These are phyloP conservation scores for Stentor coeruleus DNA, from an alignment of 73 alveolate species.

Conservation along the genomic window DNA sequence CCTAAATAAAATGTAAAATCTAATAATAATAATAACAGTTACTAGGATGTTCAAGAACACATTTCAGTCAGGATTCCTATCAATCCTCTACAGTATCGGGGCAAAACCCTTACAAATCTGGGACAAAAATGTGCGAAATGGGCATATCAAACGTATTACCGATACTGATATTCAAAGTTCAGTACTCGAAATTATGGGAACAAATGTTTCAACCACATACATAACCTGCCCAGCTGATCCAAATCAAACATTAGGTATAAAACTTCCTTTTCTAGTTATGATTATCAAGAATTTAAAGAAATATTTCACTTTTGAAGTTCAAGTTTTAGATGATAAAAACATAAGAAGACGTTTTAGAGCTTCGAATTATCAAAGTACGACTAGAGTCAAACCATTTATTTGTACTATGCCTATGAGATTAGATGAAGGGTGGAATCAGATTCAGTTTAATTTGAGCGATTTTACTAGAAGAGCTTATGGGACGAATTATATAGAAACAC, in stretches of 20 bases:
- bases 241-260: constrained; percentile 82
- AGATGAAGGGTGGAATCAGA: constrained; percentile 94
- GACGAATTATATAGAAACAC: constrained; percentile 81
- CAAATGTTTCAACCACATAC: constrained; percentile 81
- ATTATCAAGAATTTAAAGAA: constrained; percentile 80
- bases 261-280: constrained; percentile 86
- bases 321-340: constrained; percentile 86
- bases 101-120: constrained; percentile 84
- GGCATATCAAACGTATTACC: constrained; percentile 85
- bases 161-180: constrained; percentile 84
- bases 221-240: constrained; percentile 76
- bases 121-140: constrained; percentile 79
- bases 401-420: constrained; percentile 93
- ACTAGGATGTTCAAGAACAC: constrained; percentile 87
- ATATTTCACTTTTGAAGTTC: constrained; percentile 88
- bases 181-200: constrained; percentile 86
- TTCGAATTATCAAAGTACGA: constrained; percentile 79
- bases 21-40: too few relatives aligned
- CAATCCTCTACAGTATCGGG: constrained; percentile 79
- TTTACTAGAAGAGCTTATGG: constrained; percentile 93
- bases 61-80: constrained; percentile 81
- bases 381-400: constrained; percentile 88
- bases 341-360: constrained; percentile 89
- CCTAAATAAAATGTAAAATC: too few relatives aligned
- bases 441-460: constrained; percentile 85